Conservation (phyloP, 306 rosid genomes). For the Malus sieversii region DNA sequence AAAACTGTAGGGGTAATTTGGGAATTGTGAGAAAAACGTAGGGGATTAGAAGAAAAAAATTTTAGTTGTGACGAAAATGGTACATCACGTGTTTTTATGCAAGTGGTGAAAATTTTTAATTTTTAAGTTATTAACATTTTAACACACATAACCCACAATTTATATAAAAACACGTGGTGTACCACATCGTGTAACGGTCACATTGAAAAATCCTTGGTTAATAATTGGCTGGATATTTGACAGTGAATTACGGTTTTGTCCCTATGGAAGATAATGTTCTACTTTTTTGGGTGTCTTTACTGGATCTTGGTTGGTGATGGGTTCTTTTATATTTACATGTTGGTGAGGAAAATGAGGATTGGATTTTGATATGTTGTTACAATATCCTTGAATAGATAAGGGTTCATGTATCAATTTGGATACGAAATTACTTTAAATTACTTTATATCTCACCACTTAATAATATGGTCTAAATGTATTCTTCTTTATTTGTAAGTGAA, state of each 20-base stretch:
- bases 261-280: slow-evolving; percentile 22
- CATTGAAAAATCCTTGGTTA: slow-evolving; percentile 7
- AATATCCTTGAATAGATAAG: background rate
- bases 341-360: background rate
- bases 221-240: background rate
- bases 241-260: slow-evolving; percentile 17
- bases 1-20: slow-evolving; percentile 1
- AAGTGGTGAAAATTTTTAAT: too few species aligned
- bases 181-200: too few species aligned
- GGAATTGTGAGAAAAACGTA: slow-evolving; percentile 11
- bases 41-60: too few species aligned
- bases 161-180: too few species aligned
- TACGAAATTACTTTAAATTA: background rate
- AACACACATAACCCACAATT: too few species aligned
- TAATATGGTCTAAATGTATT: accelerated
- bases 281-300: slow-evolving; percentile 2
- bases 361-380: background rate
- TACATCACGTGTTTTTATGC: too few species aligned
- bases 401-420: background rate
- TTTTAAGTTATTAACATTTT: too few species aligned
- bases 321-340: background rate
- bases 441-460: background rate
- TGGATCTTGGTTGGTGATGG: slow-evolving; percentile 1
- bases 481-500: too few species aligned
- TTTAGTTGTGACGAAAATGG: too few species aligned